These are phyloP conservation scores for Cutaneotrichosporon sp. DNA, from an alignment of 1,284 basidiomycete genomes.

Conservation along the genomic window DNA sequence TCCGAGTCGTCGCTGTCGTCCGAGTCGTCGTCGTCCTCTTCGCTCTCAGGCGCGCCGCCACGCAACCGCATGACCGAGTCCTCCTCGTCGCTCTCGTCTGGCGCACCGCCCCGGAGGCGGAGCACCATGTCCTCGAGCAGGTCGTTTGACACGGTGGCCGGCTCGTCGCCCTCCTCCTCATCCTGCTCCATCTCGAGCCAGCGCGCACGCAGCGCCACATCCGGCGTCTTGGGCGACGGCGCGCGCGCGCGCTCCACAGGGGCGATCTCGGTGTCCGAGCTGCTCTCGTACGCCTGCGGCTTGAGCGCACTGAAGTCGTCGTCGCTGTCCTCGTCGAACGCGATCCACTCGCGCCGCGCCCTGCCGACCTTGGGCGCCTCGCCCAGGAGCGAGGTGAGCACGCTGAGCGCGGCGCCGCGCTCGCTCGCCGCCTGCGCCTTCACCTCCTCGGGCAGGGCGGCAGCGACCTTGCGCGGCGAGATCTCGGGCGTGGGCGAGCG, in stretches of 20 bases:
- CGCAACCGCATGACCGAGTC: background rate
- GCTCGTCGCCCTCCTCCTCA: constrained; percentile 3
- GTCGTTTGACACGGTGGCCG: constrained; percentile 5
- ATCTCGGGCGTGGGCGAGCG: constrained; percentile 3
- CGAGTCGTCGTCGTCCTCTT: background rate
- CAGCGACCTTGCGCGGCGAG: background rate
- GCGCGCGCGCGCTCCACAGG: constrained; percentile 16
- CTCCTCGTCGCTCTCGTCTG: constrained; percentile 11
- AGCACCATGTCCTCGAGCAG: constrained; percentile 3
- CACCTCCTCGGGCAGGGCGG: constrained; percentile 28
- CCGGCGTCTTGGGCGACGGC: constrained; percentile 10
- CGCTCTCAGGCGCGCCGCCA: constrained; percentile 8
- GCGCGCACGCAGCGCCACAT: background rate
- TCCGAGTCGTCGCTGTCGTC: constrained; percentile 13
- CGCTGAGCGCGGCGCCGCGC: constrained; percentile 29
- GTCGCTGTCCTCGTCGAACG: constrained; percentile 30
- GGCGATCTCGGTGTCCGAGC: constrained; percentile 25
- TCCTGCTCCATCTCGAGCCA: background rate
- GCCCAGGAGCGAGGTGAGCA: constrained; percentile 37
- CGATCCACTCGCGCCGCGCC: constrained; percentile 23
- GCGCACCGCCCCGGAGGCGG: constrained; percentile 2
- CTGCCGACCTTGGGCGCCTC: constrained; percentile 11
- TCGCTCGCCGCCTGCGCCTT: constrained; percentile 31
- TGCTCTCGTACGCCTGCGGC: constrained; percentile 13
- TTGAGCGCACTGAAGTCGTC: constrained; percentile 18